phyloP scores from a whole-genome alignment of 108 stramenopile species.

The Schizochytrium sp. region DNA sequence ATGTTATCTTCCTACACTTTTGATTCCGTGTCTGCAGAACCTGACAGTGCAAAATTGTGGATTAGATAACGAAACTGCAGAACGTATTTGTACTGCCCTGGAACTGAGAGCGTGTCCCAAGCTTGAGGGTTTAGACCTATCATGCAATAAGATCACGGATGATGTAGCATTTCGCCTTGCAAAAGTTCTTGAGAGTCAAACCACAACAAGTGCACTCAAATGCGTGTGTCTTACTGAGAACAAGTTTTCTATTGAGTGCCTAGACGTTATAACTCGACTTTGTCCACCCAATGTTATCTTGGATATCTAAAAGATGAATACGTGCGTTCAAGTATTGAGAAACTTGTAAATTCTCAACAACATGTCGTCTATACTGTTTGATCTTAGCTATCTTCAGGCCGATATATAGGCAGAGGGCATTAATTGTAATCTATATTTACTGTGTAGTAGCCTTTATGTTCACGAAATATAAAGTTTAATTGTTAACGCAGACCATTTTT shows the following conservation, averaged over 20 bases:
- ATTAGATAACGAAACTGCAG: not conserved
- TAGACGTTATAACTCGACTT: not conserved
- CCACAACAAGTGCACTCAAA: not conserved
- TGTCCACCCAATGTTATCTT: not conserved
- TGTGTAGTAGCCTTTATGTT: no score
- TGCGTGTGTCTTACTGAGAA: not conserved
- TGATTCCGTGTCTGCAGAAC: slow-evolving; percentile 19
- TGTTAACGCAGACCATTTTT: no score
- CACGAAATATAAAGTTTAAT: no score
- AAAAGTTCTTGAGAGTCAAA: not conserved
- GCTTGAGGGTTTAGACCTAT: not conserved
- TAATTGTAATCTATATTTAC: no score
- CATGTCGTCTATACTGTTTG: no score
- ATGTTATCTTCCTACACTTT: not conserved
- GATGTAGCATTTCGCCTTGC: slow-evolving; percentile 8
- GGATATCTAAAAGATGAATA: not conserved
- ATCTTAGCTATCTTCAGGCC: no score
- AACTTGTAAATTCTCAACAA: no score
- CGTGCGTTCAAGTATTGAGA: not conserved
- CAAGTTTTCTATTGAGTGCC: not conserved
- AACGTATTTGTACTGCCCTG: not conserved
- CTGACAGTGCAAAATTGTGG: not conserved
- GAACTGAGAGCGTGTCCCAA: not conserved
- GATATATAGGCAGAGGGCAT: no score
- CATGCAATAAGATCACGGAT: not conserved